Conservation (phyloP, 2,329 filamentous ascomycete genomes). For the Exophiala bonariae region DNA sequence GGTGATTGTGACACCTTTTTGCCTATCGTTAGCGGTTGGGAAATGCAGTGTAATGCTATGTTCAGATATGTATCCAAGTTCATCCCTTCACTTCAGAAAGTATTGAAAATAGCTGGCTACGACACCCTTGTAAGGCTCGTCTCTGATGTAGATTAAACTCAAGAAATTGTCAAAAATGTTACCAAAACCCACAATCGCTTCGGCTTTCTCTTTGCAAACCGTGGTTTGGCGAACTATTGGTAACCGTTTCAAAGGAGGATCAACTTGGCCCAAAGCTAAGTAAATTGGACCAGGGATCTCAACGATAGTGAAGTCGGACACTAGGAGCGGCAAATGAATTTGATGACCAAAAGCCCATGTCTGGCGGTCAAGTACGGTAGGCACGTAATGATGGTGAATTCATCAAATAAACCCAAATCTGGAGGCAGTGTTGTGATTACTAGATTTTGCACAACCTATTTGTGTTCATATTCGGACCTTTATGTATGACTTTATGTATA, state of each 20-base stretch:
- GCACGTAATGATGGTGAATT: conserved; percentile 16
- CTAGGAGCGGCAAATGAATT: conserved; percentile 13
- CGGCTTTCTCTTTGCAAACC: conserved; percentile 17
- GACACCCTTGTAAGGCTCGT: conserved; percentile 7
- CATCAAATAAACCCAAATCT: conserved; percentile 10
- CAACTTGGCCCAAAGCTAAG: too few species aligned
- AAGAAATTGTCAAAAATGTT: conserved; percentile 12
- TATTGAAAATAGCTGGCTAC: conserved; percentile 7
- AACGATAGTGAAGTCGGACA: conserved; percentile 10
- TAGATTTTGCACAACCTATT: conserved; percentile 5
- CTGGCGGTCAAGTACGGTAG: conserved; percentile 14
- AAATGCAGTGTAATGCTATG: too few species aligned
- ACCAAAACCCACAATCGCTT: conserved; percentile 11
- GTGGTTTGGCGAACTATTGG: conserved; percentile 14
- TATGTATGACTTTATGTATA: too few species aligned
- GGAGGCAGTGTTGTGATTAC: conserved; percentile 12
- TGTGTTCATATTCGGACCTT: conserved; percentile 13
- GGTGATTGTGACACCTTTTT: too few species aligned
- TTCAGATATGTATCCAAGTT: too few species aligned
- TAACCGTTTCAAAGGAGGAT: too few species aligned
- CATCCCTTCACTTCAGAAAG: conserved; percentile 10
- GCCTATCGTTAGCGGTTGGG: too few species aligned
- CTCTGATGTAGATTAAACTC: conserved; percentile 8
- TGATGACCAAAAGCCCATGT: conserved; percentile 13
- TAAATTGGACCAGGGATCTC: conserved; percentile 2